phyloP scores from a whole-genome alignment of 2,329 filamentous ascomycete species.

The Cladosporium colombiae region DNA sequence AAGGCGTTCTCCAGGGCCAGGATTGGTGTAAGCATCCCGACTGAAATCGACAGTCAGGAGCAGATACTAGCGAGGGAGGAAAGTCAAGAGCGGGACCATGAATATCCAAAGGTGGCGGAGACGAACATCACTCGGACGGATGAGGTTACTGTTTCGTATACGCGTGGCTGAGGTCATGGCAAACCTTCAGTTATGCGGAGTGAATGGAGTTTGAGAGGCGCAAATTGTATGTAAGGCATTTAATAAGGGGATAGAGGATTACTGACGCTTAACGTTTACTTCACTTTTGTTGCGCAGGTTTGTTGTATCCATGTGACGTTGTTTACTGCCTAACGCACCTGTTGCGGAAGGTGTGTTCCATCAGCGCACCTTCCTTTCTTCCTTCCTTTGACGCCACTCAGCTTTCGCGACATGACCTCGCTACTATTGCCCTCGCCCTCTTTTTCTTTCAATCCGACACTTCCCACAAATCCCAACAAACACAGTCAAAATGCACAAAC shows the following conservation, averaged over 20 bases:
- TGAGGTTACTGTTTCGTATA: slow-evolving; percentile 6
- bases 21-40: slow-evolving; percentile 4
- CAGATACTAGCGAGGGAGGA: not conserved
- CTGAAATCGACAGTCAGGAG: slow-evolving; percentile 12
- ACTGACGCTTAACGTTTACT: not conserved
- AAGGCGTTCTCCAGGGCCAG: slow-evolving; percentile 8
- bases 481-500: not conserved
- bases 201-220: not conserved
- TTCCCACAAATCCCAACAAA: not conserved
- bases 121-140: slow-evolving; percentile 4
- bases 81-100: not conserved
- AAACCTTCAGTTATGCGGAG: not conserved
- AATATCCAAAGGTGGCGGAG: not conserved
- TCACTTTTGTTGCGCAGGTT: too few species aligned
- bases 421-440: too few species aligned
- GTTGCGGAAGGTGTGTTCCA: not conserved
- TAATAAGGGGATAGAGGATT: not conserved
- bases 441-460: too few species aligned
- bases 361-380: not conserved
- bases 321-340: not conserved
- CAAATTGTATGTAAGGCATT: not conserved
- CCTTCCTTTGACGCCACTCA: not conserved
- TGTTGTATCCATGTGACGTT: too few species aligned
- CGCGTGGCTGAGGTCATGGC: not conserved
- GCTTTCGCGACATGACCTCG: not conserved